Percentiles rank a stretch among this genome's conserved stretches.
phyloP scores from a whole-genome alignment of 2,329 filamentous ascomycete species.

The Penicillium freii region DNA sequence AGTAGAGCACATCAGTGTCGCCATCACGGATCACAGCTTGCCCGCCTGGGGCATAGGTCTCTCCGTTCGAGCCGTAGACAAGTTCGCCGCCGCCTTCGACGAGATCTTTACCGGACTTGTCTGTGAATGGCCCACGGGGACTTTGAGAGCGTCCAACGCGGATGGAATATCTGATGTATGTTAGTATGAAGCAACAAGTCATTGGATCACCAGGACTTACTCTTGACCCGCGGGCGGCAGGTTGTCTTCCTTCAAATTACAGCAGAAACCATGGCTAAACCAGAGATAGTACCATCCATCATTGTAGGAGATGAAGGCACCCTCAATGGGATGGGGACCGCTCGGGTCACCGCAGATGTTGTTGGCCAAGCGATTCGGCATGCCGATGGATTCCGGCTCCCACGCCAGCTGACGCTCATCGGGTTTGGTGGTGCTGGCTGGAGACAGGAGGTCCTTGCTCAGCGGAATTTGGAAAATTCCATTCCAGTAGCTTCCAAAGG shows the following conservation, averaged over 20 bases:
- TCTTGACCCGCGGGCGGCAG: slow-evolving; percentile 56
- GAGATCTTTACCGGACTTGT: slow-evolving; percentile 55
- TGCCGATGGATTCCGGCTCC: slow-evolving; percentile 23
- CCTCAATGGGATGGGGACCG: slow-evolving; percentile 35
- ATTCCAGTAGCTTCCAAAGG: slow-evolving; percentile 68
- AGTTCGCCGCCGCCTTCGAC: slow-evolving; percentile 58
- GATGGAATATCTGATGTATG: slow-evolving; percentile 54
- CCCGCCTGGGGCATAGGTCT: slow-evolving; percentile 64
- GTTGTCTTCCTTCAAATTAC: slow-evolving; percentile 26
- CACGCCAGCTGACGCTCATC: slow-evolving; percentile 32
- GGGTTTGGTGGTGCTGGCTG: slow-evolving; percentile 19
- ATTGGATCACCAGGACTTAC: slow-evolving; percentile 17
- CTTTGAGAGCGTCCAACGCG: slow-evolving; percentile 59
- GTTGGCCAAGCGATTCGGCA: slow-evolving; percentile 22
- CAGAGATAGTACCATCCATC: slow-evolving; percentile 36
- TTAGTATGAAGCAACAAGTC: background rate
- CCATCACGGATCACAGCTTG: slow-evolving; percentile 58
- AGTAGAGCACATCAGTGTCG: slow-evolving; percentile 33
- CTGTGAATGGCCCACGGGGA: slow-evolving; percentile 55
- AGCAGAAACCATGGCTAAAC: slow-evolving; percentile 38
- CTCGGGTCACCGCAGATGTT: slow-evolving; percentile 31
- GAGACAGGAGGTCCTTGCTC: slow-evolving; percentile 25
- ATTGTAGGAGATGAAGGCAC: slow-evolving; percentile 31
- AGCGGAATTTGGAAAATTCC: slow-evolving; percentile 63
- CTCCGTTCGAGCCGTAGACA: slow-evolving; percentile 59